Evolutionary conservation across 306 rosid genomes (phyloP).

Genomic region (Quercus berberidifolia): DNA sequence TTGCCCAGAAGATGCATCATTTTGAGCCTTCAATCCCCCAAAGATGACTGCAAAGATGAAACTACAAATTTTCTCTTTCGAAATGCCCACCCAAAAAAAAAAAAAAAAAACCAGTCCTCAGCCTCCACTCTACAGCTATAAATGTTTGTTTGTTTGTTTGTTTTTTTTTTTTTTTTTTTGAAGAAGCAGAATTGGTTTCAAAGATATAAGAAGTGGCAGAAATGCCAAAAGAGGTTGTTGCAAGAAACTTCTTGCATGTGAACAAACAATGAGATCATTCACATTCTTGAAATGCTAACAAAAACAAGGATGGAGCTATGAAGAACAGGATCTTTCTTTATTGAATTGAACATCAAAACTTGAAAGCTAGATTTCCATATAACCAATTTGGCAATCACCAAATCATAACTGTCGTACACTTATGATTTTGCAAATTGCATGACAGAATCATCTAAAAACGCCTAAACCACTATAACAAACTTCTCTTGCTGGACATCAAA

Average conservation of each 20-base stretch:
- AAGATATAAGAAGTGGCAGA: neutral
- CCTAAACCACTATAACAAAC: neutral
- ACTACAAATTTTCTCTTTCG: too few relatives aligned
- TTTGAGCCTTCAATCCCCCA: slow-evolving; percentile 74
- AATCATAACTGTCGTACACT: neutral
- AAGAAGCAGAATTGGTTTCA: too few relatives aligned
- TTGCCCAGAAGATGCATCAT: slow-evolving; percentile 60
- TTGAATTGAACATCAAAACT: neutral
- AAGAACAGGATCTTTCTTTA: neutral
- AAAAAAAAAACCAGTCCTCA: too few relatives aligned
- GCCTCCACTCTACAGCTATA: too few relatives aligned
- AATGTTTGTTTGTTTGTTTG: too few relatives aligned
- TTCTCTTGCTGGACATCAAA: neutral
- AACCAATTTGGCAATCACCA: neutral
- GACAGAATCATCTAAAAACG: neutral
- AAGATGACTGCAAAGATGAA: slow-evolving; percentile 58
- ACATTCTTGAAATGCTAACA: neutral
- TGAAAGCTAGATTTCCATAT: neutral
- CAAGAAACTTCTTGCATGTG: neutral
- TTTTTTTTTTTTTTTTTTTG: too few relatives aligned
- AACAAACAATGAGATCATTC: neutral
- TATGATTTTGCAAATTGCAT: neutral
- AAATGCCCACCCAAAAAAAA: too few relatives aligned
- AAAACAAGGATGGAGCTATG: neutral
- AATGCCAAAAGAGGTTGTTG: neutral